Evolutionary conservation across 768 basidiomycete genomes (phyloP), one percentile per base, ranked within the genome.

Genomic region (Tricholoma bakamatsutake): DNA sequence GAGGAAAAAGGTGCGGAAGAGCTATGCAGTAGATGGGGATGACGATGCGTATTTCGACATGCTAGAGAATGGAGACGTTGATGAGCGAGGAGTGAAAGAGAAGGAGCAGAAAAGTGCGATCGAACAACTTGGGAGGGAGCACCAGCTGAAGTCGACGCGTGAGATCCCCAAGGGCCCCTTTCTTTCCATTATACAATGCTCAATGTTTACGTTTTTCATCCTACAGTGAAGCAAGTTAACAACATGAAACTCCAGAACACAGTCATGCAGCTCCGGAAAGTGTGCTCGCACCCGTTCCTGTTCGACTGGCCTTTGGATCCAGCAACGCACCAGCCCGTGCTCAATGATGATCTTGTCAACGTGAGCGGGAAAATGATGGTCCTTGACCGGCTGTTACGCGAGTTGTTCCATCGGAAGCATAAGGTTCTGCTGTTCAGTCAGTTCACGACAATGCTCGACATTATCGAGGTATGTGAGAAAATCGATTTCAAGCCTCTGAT

Each of bases 331-430:
- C 71, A 84, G 40, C 80, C 80, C 0, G 74, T 87, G 42, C 69
- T 95, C 37, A 84, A 90, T 61, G 85, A 90, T 24, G 85, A 94
- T 62, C 75, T 98, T 31, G 82, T 95, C 24, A 85, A 88, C 55
- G 84, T 84, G 0, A 93, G 90, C 55, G 97, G 97, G 15, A 99
- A 99, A 77, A 98, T 98, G 96, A 87, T 98, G 79, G 75, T 99
- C 2, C 80, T 99, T 0, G 90, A 98, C 59, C 83, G 94, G 5
- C 74, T 99, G 8, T 79, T 99, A 7, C 82, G 82, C 31, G 93
- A 86, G 54, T 72, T 99, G 30, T 92, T 98, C 70, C 75, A 73
- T 37, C 73, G 85, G 2, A 81, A 79, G 7, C 94, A 96, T 70
- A 96, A 93, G 66, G 90, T 92, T 0, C 71, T 94, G n/a, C 65